Evolutionary conservation across 352 stramenopile species (phyloP).

Genomic region (Elongisporangium anandrum): DNA sequence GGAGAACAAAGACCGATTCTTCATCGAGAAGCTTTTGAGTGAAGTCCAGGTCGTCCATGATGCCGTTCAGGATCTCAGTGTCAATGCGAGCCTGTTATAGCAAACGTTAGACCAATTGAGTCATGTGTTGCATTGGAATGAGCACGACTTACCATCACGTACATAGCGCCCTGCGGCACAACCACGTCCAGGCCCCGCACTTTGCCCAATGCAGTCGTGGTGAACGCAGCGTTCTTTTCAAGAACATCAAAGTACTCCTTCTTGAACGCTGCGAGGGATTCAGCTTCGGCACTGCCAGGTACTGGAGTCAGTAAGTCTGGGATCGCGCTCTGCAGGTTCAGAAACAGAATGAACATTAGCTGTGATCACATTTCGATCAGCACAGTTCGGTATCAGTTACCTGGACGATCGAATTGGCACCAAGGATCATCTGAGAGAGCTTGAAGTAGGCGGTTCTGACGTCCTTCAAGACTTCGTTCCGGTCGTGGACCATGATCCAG

Average conservation of each 20-base stretch:
- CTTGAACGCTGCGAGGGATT: conserved; percentile 79
- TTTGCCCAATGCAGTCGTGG: conserved; percentile 57
- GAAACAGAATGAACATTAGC: conserved; percentile 6
- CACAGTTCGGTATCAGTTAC: conserved; percentile 9
- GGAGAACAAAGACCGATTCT: conserved; percentile 95
- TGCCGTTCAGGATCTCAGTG: conserved; percentile 59
- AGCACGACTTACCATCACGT: conserved; percentile 79
- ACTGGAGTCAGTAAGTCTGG: conserved; percentile 75
- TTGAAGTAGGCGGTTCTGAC: conserved; percentile 88
- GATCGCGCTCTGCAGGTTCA: conserved; percentile 51
- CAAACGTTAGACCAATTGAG: background rate
- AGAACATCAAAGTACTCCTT: conserved; percentile 75
- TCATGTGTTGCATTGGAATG: conserved; percentile 6
- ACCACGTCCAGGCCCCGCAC: conserved; percentile 87
- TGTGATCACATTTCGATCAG: background rate
- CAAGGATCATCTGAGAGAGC: conserved; percentile 92
- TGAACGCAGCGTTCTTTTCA: conserved; percentile 85
- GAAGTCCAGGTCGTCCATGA: conserved; percentile 92
- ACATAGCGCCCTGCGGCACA: conserved; percentile 93
- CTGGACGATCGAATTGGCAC: conserved; percentile 88
- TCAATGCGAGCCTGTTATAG: conserved; percentile 51
- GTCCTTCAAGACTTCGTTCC: conserved; percentile 65
- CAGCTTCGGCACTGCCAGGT: conserved; percentile 48
- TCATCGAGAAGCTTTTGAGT: conserved; percentile 92
- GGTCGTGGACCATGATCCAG: conserved; percentile 94